Evolutionary conservation across 345 rosid species (phyloP), one percentile per base, ranked within the genome.

Genomic region (Geranium brycei): DNA sequence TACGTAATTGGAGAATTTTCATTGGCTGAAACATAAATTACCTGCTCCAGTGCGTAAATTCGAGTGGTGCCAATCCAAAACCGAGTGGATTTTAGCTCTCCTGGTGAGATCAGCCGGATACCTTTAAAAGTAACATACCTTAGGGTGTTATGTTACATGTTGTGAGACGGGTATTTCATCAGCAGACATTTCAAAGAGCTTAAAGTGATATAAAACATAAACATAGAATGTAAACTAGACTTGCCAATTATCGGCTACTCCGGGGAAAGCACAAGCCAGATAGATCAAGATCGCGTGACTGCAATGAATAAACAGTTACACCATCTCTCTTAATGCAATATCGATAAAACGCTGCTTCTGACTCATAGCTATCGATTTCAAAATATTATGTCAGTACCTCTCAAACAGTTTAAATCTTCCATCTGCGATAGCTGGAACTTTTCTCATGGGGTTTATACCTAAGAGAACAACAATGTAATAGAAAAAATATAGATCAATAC

Each of bases 61-160:
- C 30, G 87, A 74, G 75, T 91, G 97, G 75, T 87, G 95, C 97
- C 97, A 91, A 60, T 91, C 87, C 79, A 91, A 68, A 55, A 86
- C 87, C 5, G 98, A 89, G 28, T 89, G 80, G 71, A 91, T 76
- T 83, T 78, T 85, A 61, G 89, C 95, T 76, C 92, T 89, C 75
- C 67, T 86, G 66, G 67, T 84, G 79, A 91, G 78, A 81, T 91
- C 96, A 59, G 81, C 76, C 0, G 96, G 95, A 76, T 91, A 89
- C 95, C 98, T 89, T 65, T 62, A 15, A 47, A 2, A 47, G 14
- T 47, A 47, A 47, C 10, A 47, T 8, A 47, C 12, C 3, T 4
- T 35, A 35, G 41, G 41, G 41, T 35, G 2, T 7, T 35, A 35
- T 35, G 5, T 35, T 35, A 35, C 10, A 35, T 35, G 0, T 7